phyloP scores from a whole-genome alignment of 2,329 filamentous ascomycete genomes.

The Fusarium verticillioides region DNA sequence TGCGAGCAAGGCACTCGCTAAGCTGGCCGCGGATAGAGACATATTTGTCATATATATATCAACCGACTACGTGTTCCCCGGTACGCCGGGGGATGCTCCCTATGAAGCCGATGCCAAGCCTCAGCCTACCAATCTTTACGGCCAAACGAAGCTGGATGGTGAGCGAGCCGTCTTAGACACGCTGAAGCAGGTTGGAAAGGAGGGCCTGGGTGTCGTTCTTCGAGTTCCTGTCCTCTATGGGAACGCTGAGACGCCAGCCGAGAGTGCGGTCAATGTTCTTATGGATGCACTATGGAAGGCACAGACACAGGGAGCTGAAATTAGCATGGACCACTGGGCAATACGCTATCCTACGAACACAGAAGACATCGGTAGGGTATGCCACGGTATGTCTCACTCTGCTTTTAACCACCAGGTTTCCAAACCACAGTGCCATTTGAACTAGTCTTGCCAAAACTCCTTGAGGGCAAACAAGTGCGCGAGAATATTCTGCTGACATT shows the following conservation, averaged over 20 bases:
- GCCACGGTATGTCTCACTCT: constrained; percentile 63
- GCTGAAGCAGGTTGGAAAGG: constrained; percentile 59
- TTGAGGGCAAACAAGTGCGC: neutral
- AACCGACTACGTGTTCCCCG: constrained; percentile 84
- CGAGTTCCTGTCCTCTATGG: constrained; percentile 89
- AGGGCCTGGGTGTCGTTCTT: constrained; percentile 73
- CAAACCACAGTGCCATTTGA: neutral
- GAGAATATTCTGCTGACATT: neutral
- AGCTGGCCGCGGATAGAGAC: constrained; percentile 69
- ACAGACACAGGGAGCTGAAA: constrained; percentile 68
- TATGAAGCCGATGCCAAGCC: constrained; percentile 75
- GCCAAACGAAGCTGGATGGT: constrained; percentile 70
- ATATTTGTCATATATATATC: constrained; percentile 81
- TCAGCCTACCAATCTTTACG: constrained; percentile 80
- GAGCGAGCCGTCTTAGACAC: constrained; percentile 73
- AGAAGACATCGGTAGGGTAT: constrained; percentile 84
- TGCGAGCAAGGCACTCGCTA: constrained; percentile 74
- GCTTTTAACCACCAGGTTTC: constrained; percentile 16
- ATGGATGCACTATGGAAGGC: constrained; percentile 81
- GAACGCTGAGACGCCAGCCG: constrained; percentile 72
- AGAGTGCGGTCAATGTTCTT: constrained; percentile 86
- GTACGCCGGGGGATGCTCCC: constrained; percentile 81
- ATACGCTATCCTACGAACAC: constrained; percentile 89
- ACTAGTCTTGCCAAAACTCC: neutral
- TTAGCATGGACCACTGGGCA: constrained; percentile 89